Conservation (phyloP, 1,284 basidiomycete genomes). For the Trichosporon faecale region DNA sequence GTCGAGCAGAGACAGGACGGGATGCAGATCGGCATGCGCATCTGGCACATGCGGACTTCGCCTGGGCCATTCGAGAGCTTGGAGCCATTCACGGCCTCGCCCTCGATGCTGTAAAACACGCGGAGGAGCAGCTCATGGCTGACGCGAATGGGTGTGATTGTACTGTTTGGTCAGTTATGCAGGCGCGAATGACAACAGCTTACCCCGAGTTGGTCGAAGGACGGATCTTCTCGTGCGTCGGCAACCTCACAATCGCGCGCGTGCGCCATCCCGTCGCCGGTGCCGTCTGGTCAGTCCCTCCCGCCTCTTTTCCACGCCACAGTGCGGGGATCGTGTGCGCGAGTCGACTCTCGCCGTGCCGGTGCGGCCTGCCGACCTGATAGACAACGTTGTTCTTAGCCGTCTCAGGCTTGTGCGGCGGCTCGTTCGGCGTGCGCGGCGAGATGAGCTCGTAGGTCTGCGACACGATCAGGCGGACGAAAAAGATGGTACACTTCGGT, state of each 20-base stretch:
- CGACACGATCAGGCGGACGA: conserved; percentile 42
- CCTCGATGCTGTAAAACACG: conserved; percentile 50
- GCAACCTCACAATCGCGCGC: conserved; percentile 43
- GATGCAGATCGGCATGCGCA: conserved; percentile 40
- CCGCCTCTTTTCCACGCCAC: conserved; percentile 41
- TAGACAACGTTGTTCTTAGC: conserved; percentile 41
- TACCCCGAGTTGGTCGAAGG: conserved; percentile 48
- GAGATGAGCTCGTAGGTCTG: conserved; percentile 44
- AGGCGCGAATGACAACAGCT: conserved; percentile 13
- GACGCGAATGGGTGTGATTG: conserved; percentile 49
- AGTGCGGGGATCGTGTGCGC: conserved; percentile 33
- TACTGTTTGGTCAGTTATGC: conserved; percentile 18
- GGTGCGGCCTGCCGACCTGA: conserved; percentile 39
- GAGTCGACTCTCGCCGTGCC: conserved; percentile 32
- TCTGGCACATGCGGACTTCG: conserved; percentile 45
- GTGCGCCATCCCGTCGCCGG: conserved; percentile 32
- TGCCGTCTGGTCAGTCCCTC: conserved; percentile 22
- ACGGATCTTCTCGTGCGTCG: conserved; percentile 48
- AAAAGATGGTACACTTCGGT: conserved; percentile 44
- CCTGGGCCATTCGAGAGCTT: conserved; percentile 39
- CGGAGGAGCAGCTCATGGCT: conserved; percentile 44
- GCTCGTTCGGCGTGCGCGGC: conserved; percentile 43
- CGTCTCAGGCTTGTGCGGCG: conserved; percentile 34
- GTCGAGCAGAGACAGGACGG: conserved; percentile 45
- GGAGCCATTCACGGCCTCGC: conserved; percentile 29